These are phyloP conservation scores for Dactylonectria macrodidyma DNA, from an alignment of 2,329 filamentous ascomycete species.

Conservation along the genomic window DNA sequence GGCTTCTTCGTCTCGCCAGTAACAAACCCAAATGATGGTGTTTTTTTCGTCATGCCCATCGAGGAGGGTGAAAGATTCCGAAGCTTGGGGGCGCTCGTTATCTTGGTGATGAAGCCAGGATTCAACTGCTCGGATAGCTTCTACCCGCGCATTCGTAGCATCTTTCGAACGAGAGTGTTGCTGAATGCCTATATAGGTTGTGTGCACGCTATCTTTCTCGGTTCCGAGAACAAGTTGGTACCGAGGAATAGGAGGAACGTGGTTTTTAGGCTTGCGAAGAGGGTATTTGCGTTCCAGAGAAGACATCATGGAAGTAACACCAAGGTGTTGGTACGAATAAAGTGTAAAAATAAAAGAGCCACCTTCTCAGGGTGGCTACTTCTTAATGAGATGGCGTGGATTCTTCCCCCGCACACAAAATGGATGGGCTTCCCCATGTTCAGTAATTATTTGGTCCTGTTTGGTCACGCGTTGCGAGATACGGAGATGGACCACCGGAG, in stretches of 20 bases:
- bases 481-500: background rate
- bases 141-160: background rate
- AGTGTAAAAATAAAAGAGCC: background rate
- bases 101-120: conserved; percentile 26
- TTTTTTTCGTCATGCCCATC: conserved; percentile 45
- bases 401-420: conserved; percentile 6
- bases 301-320: background rate
- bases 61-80: conserved; percentile 35
- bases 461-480: background rate
- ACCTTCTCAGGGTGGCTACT: background rate
- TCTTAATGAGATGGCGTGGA: background rate
- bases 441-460: background rate
- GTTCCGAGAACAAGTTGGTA: conserved; percentile 45
- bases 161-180: conserved; percentile 14
- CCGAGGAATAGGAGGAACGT: conserved; percentile 49
- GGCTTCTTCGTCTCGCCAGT: conserved; percentile 42
- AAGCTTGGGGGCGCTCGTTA: conserved; percentile 10
- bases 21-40: conserved; percentile 49
- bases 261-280: conserved; percentile 47
- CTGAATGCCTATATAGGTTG: conserved; percentile 50
- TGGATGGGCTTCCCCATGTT: background rate
- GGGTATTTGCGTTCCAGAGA: conserved; percentile 45
- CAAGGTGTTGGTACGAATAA: background rate
- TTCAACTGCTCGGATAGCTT: conserved; percentile 19
- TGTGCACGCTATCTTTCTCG: conserved; percentile 39